Base-by-base conservation (phyloP, 2,329 filamentous ascomycete species). In the Fusarium sp. region DNA sequence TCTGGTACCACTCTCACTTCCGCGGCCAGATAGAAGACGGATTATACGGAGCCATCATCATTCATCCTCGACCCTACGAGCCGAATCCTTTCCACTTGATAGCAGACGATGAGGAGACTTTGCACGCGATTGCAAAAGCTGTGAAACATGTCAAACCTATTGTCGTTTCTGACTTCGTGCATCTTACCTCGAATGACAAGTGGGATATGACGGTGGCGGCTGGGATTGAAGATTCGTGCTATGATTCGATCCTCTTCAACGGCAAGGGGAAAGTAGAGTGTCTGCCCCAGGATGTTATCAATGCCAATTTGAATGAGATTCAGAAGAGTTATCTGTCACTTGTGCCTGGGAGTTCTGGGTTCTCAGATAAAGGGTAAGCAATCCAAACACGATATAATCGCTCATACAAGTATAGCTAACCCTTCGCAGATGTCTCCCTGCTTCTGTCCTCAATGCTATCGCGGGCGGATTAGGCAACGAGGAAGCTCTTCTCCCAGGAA, bases 1-100 rank as follows among this genome's bases (percentile, higher is more conserved):
- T 86, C 75, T 89, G 85, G 80, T 90, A 90, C 67, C 88, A 90
- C 75, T 82, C 85, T 0, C 88, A 90, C 70, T 80, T 81, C 23
- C 77, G 79, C 2, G 82, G 82, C 3, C 87, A 88, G 62, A 80
- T 90, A 15, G 83, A 87, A 58, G 88, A 90, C 67, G 88, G 88
- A 0, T 76, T 88, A 13, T 87, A 84, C 50, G 88, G 87, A 0
- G 76, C 87, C 4, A 83, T 90, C 1, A 71, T 84, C 11, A 85
- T 90, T 19, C 79, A 80, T 40, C 79, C 82, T 45, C 63, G 74
- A 1, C 25, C 57, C 0, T 32, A 57, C 13, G 58, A 70, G 3
- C 70, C 69, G 2, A 81, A 77, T 44, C 87, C 87, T 0, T 89
- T 87, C 65, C 72, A 78, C 35, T 70, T 84, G 17, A 87, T 89